Conservation (phyloP, 257 asterid genomes). For the Nicotiana obtusifolia region DNA sequence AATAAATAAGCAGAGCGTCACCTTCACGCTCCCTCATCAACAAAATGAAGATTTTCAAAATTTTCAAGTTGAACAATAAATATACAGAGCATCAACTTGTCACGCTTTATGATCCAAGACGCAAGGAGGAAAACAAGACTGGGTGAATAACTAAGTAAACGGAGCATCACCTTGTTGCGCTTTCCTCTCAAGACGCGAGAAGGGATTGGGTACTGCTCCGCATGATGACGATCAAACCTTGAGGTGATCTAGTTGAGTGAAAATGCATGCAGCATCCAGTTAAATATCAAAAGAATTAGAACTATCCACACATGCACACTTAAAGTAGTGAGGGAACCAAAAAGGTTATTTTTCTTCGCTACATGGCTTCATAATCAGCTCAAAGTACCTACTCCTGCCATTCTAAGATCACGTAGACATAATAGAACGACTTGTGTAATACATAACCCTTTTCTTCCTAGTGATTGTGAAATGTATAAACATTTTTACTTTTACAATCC, state of each 20-base stretch:
- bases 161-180: constrained; percentile 25
- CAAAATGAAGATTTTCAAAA: constrained; percentile 20
- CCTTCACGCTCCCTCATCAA: constrained; percentile 15
- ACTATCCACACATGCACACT: background rate
- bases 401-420: background rate
- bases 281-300: background rate
- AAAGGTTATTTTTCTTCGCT: background rate
- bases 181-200: constrained; percentile 23
- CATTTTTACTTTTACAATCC: background rate
- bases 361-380: background rate
- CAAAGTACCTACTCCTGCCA: background rate
- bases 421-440: background rate
- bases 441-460: background rate
- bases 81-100: background rate
- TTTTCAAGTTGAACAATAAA: constrained; percentile 22
- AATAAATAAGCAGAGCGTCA: background rate
- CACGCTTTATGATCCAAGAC: background rate
- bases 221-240: constrained; percentile 24
- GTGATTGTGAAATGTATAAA: background rate
- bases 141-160: background rate
- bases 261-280: background rate
- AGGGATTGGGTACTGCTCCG: constrained; percentile 32
- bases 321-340: background rate
- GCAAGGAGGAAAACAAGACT: background rate
- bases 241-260: too few relatives aligned